A percentile compares a stretch with the other conserved stretches of the same genome.
phyloP scores from a whole-genome alignment of 208 protist genomes.

The Leishmania mexicana region DNA sequence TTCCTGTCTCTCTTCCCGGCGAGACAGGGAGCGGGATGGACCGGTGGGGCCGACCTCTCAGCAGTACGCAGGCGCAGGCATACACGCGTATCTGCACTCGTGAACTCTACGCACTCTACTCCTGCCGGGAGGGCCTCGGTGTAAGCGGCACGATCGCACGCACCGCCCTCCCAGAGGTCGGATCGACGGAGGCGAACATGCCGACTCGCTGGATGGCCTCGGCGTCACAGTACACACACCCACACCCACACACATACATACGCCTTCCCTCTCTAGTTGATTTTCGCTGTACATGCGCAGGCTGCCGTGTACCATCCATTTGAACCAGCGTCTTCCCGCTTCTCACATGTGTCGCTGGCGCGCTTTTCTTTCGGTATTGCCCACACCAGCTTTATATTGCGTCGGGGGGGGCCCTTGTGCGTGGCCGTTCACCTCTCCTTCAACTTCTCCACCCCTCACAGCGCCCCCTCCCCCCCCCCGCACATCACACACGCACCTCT shows the following conservation, averaged over 20 bases:
- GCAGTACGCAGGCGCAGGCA: not conserved
- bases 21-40: not conserved
- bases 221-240: not conserved
- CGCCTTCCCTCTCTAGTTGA: not conserved
- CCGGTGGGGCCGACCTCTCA: not conserved
- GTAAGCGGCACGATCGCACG: not conserved
- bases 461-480: not conserved
- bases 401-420: no score
- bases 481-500: not conserved
- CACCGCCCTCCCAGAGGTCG: not conserved
- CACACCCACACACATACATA: no score
- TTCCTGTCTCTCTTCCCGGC: not conserved
- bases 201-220: not conserved
- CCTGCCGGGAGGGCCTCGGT: not conserved
- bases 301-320: no score
- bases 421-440: not conserved
- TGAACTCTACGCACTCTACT: not conserved
- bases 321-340: no score
- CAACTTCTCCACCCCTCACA: no score
- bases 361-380: no score
- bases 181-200: not conserved
- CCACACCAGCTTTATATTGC: no score
- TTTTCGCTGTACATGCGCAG: not conserved
- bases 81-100: not conserved
- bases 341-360: no score